Base-by-base conservation (phyloP, 2,329 filamentous ascomycete genomes). In the Colletotrichum trifolii region DNA sequence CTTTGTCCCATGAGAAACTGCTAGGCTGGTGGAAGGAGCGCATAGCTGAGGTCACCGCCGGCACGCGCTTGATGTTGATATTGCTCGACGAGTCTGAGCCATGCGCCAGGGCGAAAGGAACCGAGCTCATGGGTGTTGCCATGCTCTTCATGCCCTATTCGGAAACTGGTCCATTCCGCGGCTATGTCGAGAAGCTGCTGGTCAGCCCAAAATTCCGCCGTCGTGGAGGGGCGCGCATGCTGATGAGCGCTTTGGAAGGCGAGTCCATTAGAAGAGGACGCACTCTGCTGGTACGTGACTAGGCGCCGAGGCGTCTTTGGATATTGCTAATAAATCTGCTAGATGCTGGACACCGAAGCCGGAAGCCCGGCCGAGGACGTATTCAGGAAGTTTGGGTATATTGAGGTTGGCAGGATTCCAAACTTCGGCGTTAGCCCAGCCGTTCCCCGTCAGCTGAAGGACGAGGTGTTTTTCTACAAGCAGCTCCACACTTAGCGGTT, bases 401-500 rank as follows among this genome's bases (percentile, higher is more conserved):
- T 75, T 8, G 81, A 84, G 71, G 74, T 85, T 13, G 87, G 87
- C 34, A 81, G 79, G 54, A 81, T 90, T 38, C 86, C 86, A 13
- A 79, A 79, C 48, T 87, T 84, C 75, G 81, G 79, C 54, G 75
- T 83, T 60, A 83, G 78, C 68, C 84, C 83, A 15, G 77, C 78
- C 10, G 64, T 62, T 54, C 64, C 66, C 35, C 81, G 83, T 34
- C 80, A 79, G 48, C 73, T 85, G 59, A 82, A 80, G 67, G 82
- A 83, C 66, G 83, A 82, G 56, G 81, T 82, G 0, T 86, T 88
- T 69, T 87, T 88, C 69, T 89, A 88, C 74, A 89, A 89, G 74
- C 80, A 86, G 62, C 75, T 89, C 11, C 49, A 53, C 36, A 54
- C 40, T 15, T 47, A 50, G 50, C 6, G 39, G 15, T 10, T 34